Evolutionary conservation across 1,284 basidiomycete genomes (phyloP).

Genomic region (Fomitopsis betulina): DNA sequence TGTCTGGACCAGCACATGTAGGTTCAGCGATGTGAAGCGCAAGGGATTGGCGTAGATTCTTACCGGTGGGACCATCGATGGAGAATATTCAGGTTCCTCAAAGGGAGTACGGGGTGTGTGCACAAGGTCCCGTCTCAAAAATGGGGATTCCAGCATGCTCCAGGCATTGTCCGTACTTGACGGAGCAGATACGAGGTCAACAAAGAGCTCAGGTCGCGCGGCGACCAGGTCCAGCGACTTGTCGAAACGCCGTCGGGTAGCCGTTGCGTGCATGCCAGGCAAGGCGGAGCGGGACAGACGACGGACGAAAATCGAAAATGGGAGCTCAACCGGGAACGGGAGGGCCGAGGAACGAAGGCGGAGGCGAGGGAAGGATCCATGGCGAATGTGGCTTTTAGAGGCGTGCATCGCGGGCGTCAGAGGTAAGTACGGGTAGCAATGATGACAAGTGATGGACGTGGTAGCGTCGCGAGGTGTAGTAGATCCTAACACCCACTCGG

Average conservation of each 20-base stretch:
- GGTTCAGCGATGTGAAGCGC: background rate
- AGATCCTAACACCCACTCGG: background rate
- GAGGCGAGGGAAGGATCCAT: slow-evolving; percentile 4
- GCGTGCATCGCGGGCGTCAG: background rate
- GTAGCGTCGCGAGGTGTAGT: slow-evolving; percentile 1
- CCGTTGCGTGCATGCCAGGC: slow-evolving; percentile 18
- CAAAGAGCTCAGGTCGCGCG: slow-evolving; percentile 27
- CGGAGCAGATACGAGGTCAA: slow-evolving; percentile 21
- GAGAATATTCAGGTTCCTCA: background rate
- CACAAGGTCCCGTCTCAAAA: slow-evolving; percentile 15
- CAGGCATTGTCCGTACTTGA: slow-evolving; percentile 27
- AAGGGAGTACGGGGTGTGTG: background rate
- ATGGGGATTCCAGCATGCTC: slow-evolving; percentile 25
- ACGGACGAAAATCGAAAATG: slow-evolving; percentile 11
- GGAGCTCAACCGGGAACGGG: slow-evolving; percentile 4
- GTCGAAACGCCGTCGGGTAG: slow-evolving; percentile 22
- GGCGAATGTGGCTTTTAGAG: background rate
- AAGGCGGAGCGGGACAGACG: slow-evolving; percentile 10
- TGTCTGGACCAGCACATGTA: slow-evolving; percentile 5
- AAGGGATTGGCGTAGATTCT: background rate
- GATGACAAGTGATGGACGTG: slow-evolving; percentile 10
- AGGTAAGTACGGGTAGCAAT: background rate
- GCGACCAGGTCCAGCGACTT: slow-evolving; percentile 28
- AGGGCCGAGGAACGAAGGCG: slow-evolving; percentile 5
- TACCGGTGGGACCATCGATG: background rate